Base-by-base conservation (phyloP, 1,139 yeast species). In the Candida tropicalis region DNA sequence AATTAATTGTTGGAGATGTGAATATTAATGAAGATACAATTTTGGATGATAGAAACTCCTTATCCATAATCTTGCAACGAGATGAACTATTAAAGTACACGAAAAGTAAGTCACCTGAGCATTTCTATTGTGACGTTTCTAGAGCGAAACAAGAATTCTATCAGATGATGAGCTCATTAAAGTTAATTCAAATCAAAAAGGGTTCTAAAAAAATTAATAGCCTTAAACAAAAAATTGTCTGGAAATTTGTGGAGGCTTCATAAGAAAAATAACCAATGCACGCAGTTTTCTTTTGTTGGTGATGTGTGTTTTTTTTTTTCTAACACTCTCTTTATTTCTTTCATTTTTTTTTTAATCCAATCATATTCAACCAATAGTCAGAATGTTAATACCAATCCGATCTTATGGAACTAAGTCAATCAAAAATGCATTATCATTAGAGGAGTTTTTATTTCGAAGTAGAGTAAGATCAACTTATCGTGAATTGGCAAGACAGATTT, bases 361-460 rank as follows among this genome's bases (percentile, higher is more conserved):
- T 6, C 3, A 17, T 15, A 29, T 9, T 8, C n/a, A 15, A 22
- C 20, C 7, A 15, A 12, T 6, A 27, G 31, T 12, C 9, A 16
- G 10, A 15, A 8, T 12, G 12, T 27, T 17, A 29, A 6, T 17
- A 29, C 5, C 6, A 4, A 13, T 11, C n/a, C 40, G 40, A 15
- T 10, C 15, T 11, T 38, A 28, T 22, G 12, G 37, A 5, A 22
- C 31, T 12, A 39, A 12, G 15, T 20, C 17, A 3, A 12, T 41
- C 13, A 46, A 48, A 25, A 39, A 48, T 32, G 45, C 65, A 2
- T 47, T 68, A 15, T 58, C 76, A 3, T 56, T 73, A 4, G 75
- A 73, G 29, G 78, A 73, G 47, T 73, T 71, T 48, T 45, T 73
- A 16, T 72, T 73, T 41, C 60, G 75, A 27, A 65, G 60, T 39